Base-by-base conservation (phyloP, 2,329 filamentous ascomycete genomes). In the Pseudogymnoascus sp. region DNA sequence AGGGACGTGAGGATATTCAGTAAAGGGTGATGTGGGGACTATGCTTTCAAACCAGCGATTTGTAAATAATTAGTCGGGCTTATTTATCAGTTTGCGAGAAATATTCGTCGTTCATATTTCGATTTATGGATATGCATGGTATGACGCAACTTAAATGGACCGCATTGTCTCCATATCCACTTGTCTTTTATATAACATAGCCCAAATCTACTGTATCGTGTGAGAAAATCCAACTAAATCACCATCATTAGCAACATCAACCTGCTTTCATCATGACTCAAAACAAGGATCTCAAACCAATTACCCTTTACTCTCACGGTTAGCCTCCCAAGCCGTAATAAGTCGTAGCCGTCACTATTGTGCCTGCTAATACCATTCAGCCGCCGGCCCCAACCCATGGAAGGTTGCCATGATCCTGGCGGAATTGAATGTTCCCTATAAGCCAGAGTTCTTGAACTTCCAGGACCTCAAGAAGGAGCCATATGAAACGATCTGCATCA, bases 391-490 rank as follows among this genome's bases (percentile, higher is more conserved):
- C 6, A 38, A 45, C 38, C 38, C 58, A 21, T 60, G 35, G 49
- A 71, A 71, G 45, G 65, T 69, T 45, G 35, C 63, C 52, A 65
- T 68, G 33, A 37, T 71, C 31, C 65, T 70, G 41, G 64, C 69
- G n/a, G 68, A 68, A 59, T 63, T 71, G 10, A 45, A 60, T 2
- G 39, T 71, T 12, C 31, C 61, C 0, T 69, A 67, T 59, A 55
- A 31, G 29, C 2, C 26, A 5, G 49, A 55, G 10, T 55, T 19
- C 19, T 33, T 55, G 49, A 49, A 71, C 59, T 70, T 75, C 62
- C 66, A 70, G 16, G 74, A 76, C 61, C n/a, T 68, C 16, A 79
- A 79, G 66, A 67, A 69, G n/a, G 68, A 71, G 12, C 67, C 70
- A 2, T 80, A 72, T 69, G 68, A 74, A 41, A 52, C 43, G 7